Percentiles rank a stretch among this genome's conserved stretches.
These are phyloP conservation scores for Monascus purpureus DNA, from an alignment of 495 filamentous ascomycete species.

Conservation along the genomic window DNA sequence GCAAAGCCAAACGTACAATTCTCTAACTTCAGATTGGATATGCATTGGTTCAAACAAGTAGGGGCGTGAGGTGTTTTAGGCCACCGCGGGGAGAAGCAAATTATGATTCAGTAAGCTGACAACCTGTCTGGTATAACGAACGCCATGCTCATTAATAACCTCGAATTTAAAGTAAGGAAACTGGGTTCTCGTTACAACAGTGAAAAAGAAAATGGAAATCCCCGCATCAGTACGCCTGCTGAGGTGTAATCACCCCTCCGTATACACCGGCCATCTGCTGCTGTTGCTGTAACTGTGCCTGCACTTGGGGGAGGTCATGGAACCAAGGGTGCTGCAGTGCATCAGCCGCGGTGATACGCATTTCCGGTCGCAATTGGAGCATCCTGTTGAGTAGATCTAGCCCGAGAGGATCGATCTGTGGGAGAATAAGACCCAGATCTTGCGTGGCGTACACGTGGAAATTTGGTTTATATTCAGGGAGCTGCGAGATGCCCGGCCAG, in stretches of 20 bases:
- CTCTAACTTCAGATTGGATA: too few relatives aligned
- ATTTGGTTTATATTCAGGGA: slow-evolving; percentile 86
- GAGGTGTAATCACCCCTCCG: slow-evolving; percentile 28
- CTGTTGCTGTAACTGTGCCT: slow-evolving; percentile 36
- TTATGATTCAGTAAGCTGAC: background rate
- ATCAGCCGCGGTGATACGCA: slow-evolving; percentile 72
- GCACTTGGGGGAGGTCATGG: slow-evolving; percentile 41
- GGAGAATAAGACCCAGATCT: slow-evolving; percentile 69
- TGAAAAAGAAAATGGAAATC: slow-evolving; percentile 2
- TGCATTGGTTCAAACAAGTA: too few relatives aligned
- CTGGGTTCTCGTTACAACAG: background rate
- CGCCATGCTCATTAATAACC: background rate
- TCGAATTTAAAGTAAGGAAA: slow-evolving; percentile 2
- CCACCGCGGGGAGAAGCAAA: background rate
- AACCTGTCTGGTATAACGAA: background rate
- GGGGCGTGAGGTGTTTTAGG: too few relatives aligned
- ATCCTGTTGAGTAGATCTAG: slow-evolving; percentile 77
- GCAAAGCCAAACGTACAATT: too few relatives aligned
- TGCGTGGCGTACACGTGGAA: slow-evolving; percentile 96
- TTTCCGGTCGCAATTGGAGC: slow-evolving; percentile 86
- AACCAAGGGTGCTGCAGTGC: slow-evolving; percentile 91
- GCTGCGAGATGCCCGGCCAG: slow-evolving; percentile 81
- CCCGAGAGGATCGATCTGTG: slow-evolving; percentile 74
- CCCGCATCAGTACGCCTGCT: slow-evolving; percentile 28
- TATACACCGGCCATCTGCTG: slow-evolving; percentile 27